Evolutionary conservation across 352 stramenopile species (phyloP).

Genomic region (Globisporangium carolinianum): DNA sequence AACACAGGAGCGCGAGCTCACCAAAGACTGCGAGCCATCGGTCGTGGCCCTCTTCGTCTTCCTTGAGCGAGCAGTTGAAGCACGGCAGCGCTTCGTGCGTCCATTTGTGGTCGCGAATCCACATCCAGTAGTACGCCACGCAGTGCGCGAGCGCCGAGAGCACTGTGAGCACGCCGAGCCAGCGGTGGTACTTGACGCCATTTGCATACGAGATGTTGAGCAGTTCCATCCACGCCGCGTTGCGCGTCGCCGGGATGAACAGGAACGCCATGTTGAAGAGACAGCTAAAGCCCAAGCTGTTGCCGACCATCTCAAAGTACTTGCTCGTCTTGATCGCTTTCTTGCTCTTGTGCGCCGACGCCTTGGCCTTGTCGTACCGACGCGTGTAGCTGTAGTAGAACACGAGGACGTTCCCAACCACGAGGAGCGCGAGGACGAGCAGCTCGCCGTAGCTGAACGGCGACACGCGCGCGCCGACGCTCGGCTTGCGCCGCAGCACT

Average conservation of each 20-base stretch:
- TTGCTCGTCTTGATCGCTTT: constrained; percentile 1
- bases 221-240: constrained; percentile 32
- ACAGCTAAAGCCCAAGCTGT: constrained; percentile 18
- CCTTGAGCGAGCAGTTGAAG: constrained; percentile 19
- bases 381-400: constrained; percentile 19
- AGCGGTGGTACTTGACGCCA: constrained; percentile 33
- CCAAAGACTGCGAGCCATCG: constrained; percentile 21
- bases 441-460: constrained; percentile 31
- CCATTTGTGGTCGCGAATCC: constrained; percentile 14
- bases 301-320: constrained; percentile 11
- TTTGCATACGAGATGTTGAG: constrained; percentile 30
- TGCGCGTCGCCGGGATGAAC: constrained; percentile 25
- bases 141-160: constrained; percentile 16
- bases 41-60: constrained; percentile 2
- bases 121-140: constrained; percentile 17
- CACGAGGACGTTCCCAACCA: constrained; percentile 21
- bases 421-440: constrained; percentile 24
- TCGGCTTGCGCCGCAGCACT: constrained; percentile 37
- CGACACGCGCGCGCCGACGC: constrained; percentile 18
- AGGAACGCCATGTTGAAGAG: constrained; percentile 36
- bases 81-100: constrained; percentile 19
- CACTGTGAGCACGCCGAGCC: constrained; percentile 23
- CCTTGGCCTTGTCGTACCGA: background rate
- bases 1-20: constrained; percentile 14
- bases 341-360: background rate